Base-by-base conservation (phyloP, 2,329 filamentous ascomycete genomes). In the Fusarium transvaalense region DNA sequence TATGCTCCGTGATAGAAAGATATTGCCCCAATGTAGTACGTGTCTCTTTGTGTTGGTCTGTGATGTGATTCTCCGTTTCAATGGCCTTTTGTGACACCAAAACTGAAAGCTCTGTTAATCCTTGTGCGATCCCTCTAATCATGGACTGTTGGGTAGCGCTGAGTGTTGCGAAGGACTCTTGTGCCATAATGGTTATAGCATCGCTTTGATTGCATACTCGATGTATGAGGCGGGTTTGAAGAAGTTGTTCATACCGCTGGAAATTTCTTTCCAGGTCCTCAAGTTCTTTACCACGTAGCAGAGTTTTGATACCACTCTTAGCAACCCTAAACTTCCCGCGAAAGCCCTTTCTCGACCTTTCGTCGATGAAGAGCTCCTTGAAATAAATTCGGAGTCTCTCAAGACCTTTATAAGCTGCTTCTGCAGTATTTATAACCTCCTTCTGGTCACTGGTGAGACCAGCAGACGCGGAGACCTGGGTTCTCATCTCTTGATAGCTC, bases 101-200 rank as follows among this genome's bases (percentile, higher is more conserved):
- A 1, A 6, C 1, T 0, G 41, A 48, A 1, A 32, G 3, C 0
- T 48, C 12, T 2, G 5, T 38, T 3, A n/a, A 12, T 0, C 52
- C 52, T 5, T 55, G 17, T 2, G 52, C 32, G 4, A 55, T 17
- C 5, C 5, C 17, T 2, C 5, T 14, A 1, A 55, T 1, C 3
- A 38, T 13, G 2, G 6, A 6, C 4, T 48, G 41, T 5, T 31
- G 10, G 2, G 2, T 3, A 12, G 0, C 6, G 0, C 12, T 6
- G 1, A 55, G 25, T 1, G 1, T 5, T 3, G 2, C 13, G 9
- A 48, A 47, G 0, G 1, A 6, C 3, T 38, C 41, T 7, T 55
- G 52, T 1, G 23, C 7, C 3, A 47, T 13, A 2, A 55, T 14
- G 1, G 19, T 23, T 3, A 4, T 6, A 3, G 52, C 52, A 8